Evolutionary conservation across 257 asterid species (phyloP).

Genomic region (Rhazya stricta): DNA sequence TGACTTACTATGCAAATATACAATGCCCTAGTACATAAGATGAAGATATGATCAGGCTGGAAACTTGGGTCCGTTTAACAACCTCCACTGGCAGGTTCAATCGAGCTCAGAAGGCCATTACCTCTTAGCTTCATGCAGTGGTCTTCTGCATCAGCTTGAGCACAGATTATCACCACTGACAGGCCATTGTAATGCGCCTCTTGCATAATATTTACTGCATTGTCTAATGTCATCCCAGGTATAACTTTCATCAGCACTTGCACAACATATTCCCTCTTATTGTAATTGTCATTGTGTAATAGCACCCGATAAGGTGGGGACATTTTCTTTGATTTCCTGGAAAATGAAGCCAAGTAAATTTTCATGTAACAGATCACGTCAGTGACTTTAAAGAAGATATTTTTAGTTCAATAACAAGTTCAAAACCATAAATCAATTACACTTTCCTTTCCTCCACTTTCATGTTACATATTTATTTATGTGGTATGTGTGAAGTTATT

Average conservation of each 20-base stretch:
- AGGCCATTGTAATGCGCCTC: constrained; percentile 85
- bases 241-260: constrained; percentile 97
- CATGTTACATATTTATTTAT: no score
- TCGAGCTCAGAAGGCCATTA: constrained; percentile 85
- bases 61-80: constrained; percentile 33
- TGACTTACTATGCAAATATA: constrained; percentile 30
- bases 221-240: constrained; percentile 91
- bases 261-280: constrained; percentile 93
- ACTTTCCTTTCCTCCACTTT: neutral
- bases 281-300: constrained; percentile 82
- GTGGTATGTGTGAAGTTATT: neutral
- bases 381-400: neutral
- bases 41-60: constrained; percentile 8
- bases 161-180: constrained; percentile 79
- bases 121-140: constrained; percentile 88
- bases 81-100: constrained; percentile 86
- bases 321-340: constrained; percentile 77
- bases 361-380: neutral
- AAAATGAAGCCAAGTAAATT: constrained; percentile 12
- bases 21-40: constrained; percentile 14
- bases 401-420: neutral
- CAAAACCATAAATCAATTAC: neutral
- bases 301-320: constrained; percentile 89
- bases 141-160: constrained; percentile 88
- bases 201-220: constrained; percentile 93